Evolutionary conservation across 305 asterid species (phyloP), one percentile per base, ranked within the genome.

Genomic region (Vinca major): DNA sequence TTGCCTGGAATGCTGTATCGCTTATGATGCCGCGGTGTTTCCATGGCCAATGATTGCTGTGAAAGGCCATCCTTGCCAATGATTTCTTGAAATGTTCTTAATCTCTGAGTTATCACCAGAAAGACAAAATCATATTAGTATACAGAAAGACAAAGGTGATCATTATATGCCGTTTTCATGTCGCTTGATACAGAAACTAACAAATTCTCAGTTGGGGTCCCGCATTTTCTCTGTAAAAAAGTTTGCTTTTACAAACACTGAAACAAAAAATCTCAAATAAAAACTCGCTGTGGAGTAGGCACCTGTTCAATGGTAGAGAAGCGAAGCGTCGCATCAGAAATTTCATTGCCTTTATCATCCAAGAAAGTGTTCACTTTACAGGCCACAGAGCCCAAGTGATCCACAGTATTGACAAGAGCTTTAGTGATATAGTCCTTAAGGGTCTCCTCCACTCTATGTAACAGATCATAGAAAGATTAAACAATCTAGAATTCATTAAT

Each of bases 351-450:
- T 55, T 86, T 86, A 77, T 82, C 88, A 67, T 86, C 96, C 85
- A 92, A 82, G 78, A 88, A 86, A 63, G 72, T 81, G 75, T 75
- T 80, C 70, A 92, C 88, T 74, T 86, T 90, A 71, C 78, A 87
- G 67, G 98, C 90, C 67, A 87, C 82, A 52, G 94, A 84, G 11
- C 98, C 98, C 85, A 92, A 72, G 71, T 92, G 98, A 70, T 92
- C 98, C 69, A 92, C 95, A 26, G 96, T 90, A 66, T 83, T 90
- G 41, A 90, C 84, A 48, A 92, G 74, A 72, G 98, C 97, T 65
- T 80, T 87, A 16, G 79, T 82, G 41, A 85, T 86, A 74, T 90
- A 92, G 71, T 92, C 97, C 80, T 85, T 92, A 16, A 91, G 78
- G 3, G 90, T 79, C 65, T 92, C 95, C 57, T 90, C 75, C 80